Evolutionary conservation across 345 rosid genomes (phyloP).

Genomic region (Moricandia arvensis): DNA sequence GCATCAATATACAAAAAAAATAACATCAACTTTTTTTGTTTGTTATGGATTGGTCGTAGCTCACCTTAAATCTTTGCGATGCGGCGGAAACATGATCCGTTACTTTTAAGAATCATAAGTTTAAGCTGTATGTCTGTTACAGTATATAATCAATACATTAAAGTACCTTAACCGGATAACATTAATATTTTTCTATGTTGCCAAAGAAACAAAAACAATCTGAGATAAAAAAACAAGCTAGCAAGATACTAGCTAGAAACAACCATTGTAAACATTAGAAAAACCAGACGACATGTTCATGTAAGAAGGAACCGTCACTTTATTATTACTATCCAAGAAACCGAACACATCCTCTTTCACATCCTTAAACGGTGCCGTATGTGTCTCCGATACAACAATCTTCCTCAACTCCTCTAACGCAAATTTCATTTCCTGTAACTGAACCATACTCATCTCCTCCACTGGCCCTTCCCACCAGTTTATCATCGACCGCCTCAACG

Average conservation of each 20-base stretch:
- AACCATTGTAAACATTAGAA: constrained; percentile 16
- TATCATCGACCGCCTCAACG: background rate
- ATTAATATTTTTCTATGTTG: background rate
- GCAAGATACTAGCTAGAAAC: constrained; percentile 24
- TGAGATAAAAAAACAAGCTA: background rate
- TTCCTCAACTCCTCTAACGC: constrained; percentile 22
- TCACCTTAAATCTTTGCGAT: background rate
- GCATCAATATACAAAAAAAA: background rate
- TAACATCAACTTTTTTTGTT: background rate
- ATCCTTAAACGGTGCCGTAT: background rate
- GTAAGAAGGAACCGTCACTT: constrained; percentile 4
- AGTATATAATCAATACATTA: background rate
- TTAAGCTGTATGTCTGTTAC: background rate
- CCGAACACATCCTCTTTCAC: constrained; percentile 23
- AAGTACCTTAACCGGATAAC: background rate
- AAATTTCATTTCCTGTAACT: constrained; percentile 29
- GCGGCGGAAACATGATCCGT: background rate
- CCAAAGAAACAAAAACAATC: background rate
- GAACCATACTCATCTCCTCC: constrained; percentile 23
- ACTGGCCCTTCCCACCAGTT: constrained; percentile 32
- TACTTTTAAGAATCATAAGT: background rate
- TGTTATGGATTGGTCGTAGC: background rate
- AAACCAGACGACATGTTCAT: constrained; percentile 8
- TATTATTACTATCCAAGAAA: constrained; percentile 14
- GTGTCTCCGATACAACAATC: background rate